Base-by-base conservation (phyloP, 1,139 yeast species). In the Yamadazyma kanchanaburiensis region DNA sequence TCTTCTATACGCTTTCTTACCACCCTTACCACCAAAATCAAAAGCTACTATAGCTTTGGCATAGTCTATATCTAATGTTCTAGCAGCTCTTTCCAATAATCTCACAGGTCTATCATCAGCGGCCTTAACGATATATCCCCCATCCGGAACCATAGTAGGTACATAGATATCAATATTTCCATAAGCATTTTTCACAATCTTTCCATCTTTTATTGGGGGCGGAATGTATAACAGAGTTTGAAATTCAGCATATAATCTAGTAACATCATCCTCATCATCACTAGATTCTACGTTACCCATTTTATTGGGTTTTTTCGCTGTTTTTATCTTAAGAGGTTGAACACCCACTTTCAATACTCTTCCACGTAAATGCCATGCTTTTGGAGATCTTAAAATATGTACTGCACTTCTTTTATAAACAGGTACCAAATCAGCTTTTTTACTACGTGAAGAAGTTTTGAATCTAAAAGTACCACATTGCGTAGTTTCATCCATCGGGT, bases 11-110 rank as follows among this genome's bases (percentile, higher is more conserved):
- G 19, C 21, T 12, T 24, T 31, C 4, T 36, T 42, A 4, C 38
- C 43, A 7, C 9, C 7, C 26, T 38, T 37, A 14, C 33, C 39
- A n/a, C 55, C 49, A 54, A 85, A 91, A 35, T 85, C 91, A 59
- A 94, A 89, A 0, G 94, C 88, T 4, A 81, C 79, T 4, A 89
- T 87, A 0, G 96, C 97, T 28, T 76, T 78, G 0, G 96, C 97
- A 58, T 70, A 88, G 46, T 87, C 95, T 5, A 91, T 68, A 0
- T 73, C 78, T 14, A 89, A 46, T 1, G 79, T 50, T 33, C 68
- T 71, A 0, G 95, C 95, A 0, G 97, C 96, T 32, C 66, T 66
- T 25, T 73, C 77, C 0, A 84, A 74, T 37, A 69, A 54, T 19
- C 71, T 70, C 39, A 74, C 63, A 3, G 72, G 59, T 19, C 42